phyloP scores from a whole-genome alignment of 2,329 filamentous ascomycete genomes.

The Cercospora sojina region DNA sequence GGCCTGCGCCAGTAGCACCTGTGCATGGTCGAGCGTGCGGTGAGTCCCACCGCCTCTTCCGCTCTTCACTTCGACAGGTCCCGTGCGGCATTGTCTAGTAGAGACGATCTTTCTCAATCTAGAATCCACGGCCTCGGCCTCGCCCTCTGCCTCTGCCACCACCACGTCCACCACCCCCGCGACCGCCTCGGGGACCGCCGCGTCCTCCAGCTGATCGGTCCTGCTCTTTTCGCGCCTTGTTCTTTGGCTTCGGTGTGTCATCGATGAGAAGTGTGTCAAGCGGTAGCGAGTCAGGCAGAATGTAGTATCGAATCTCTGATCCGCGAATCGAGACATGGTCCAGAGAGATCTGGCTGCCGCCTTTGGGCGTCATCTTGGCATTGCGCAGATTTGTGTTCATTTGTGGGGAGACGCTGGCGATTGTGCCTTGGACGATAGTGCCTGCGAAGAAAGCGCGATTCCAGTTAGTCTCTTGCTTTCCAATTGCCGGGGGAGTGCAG shows the following conservation, averaged over 20 bases:
- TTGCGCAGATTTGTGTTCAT: constrained; percentile 97
- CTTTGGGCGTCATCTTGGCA: constrained; percentile 92
- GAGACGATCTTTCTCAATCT: background rate
- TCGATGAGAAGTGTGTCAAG: constrained; percentile 95
- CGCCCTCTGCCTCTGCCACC: constrained; percentile 36
- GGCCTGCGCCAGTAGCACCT: background rate
- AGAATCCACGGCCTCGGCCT: constrained; percentile 31
- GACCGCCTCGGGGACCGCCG: constrained; percentile 49
- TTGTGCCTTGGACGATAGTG: constrained; percentile 94
- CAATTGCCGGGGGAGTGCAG: background rate
- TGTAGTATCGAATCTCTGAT: constrained; percentile 93
- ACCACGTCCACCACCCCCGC: constrained; percentile 46
- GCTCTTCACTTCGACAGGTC: background rate
- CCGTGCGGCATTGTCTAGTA: too few species aligned
- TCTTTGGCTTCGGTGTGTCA: constrained; percentile 97
- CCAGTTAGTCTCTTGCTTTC: background rate
- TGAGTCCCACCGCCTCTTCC: background rate
- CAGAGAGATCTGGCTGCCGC: constrained; percentile 80
- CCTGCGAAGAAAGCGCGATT: constrained; percentile 52
- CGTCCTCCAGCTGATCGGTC: constrained; percentile 48
- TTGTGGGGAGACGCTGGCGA: constrained; percentile 92
- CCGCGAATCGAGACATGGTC: constrained; percentile 97
- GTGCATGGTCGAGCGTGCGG: background rate
- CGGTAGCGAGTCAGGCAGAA: constrained; percentile 91
- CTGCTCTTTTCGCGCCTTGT: constrained; percentile 93